Evolutionary conservation across 352 stramenopile species (phyloP).

Genomic region (Pythium rishiriense): DNA sequence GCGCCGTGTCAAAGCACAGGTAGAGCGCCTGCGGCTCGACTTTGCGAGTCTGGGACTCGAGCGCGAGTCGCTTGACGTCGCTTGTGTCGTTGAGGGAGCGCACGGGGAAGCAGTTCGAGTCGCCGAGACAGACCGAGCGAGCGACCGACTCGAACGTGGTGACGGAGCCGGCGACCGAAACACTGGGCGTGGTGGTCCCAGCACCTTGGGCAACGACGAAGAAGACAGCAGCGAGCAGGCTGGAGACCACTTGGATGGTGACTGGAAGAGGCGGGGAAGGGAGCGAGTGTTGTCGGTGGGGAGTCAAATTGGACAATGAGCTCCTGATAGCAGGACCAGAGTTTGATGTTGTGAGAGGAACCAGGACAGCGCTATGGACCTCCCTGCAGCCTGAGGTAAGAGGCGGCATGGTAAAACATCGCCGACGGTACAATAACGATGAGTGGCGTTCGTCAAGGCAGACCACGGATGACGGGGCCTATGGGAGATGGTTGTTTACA

Average conservation of each 20-base stretch:
- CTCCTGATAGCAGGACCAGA: not conserved
- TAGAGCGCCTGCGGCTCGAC: not conserved
- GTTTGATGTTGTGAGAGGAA: too few species aligned
- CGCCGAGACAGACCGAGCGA: not conserved
- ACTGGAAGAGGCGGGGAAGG: not conserved
- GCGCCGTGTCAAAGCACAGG: not conserved
- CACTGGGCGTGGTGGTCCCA: not conserved
- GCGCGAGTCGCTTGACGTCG: not conserved
- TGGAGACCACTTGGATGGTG: not conserved
- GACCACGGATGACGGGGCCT: too few species aligned
- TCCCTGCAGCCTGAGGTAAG: too few species aligned
- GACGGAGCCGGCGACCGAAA: not conserved
- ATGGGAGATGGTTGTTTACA: too few species aligned
- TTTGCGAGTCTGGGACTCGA: not conserved
- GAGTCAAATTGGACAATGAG: not conserved
- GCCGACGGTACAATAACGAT: too few species aligned
- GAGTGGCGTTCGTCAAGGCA: too few species aligned
- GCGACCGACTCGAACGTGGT: not conserved
- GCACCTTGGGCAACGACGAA: not conserved
- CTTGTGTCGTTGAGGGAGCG: not conserved
- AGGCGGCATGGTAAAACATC: too few species aligned
- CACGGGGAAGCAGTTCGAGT: not conserved
- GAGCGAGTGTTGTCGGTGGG: not conserved
- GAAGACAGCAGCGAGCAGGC: not conserved
- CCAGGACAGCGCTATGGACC: too few species aligned